These are phyloP conservation scores for Septoria petroselini DNA, from an alignment of 2,329 filamentous ascomycete species.

Conservation along the genomic window DNA sequence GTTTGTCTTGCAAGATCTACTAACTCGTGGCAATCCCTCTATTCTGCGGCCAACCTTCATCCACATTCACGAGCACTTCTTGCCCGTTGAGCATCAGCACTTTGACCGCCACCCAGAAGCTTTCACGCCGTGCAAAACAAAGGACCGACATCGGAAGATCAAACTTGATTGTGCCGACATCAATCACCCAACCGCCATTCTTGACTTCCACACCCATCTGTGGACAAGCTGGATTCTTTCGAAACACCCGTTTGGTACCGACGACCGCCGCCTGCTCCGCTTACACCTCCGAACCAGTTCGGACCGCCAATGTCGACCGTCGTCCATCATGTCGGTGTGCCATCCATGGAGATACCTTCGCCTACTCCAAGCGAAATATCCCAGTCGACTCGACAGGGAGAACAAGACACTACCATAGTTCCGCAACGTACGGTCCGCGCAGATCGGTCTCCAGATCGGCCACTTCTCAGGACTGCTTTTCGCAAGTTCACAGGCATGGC, in stretches of 20 bases:
- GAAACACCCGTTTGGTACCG: slow-evolving; percentile 36
- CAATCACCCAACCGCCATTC: background rate
- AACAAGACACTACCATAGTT: slow-evolving; percentile 17
- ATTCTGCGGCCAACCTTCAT: slow-evolving; percentile 2
- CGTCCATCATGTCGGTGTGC: slow-evolving; percentile 25
- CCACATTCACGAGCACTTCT: background rate
- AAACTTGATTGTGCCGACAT: background rate
- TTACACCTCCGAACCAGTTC: slow-evolving; percentile 21
- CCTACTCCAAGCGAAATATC: slow-evolving; percentile 28
- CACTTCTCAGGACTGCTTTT: slow-evolving; percentile 39
- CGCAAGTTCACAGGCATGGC: slow-evolving; percentile 43
- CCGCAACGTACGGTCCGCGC: slow-evolving; percentile 17
- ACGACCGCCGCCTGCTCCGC: slow-evolving; percentile 25
- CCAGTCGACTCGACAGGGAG: slow-evolving; percentile 26
- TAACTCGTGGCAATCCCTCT: background rate
- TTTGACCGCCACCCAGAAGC: too few species aligned
- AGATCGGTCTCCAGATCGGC: slow-evolving; percentile 31
- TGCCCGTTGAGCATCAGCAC: too few species aligned
- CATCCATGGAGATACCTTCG: slow-evolving; percentile 32
- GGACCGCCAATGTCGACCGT: slow-evolving; percentile 25
- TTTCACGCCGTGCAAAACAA: too few species aligned
- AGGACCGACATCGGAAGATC: slow-evolving; percentile 8
- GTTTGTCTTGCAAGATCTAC: slow-evolving; percentile 16
- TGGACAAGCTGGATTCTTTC: slow-evolving; percentile 32
- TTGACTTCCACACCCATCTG: background rate